phyloP scores from a whole-genome alignment of 768 basidiomycete species.

The Leccinum incarnatum region DNA sequence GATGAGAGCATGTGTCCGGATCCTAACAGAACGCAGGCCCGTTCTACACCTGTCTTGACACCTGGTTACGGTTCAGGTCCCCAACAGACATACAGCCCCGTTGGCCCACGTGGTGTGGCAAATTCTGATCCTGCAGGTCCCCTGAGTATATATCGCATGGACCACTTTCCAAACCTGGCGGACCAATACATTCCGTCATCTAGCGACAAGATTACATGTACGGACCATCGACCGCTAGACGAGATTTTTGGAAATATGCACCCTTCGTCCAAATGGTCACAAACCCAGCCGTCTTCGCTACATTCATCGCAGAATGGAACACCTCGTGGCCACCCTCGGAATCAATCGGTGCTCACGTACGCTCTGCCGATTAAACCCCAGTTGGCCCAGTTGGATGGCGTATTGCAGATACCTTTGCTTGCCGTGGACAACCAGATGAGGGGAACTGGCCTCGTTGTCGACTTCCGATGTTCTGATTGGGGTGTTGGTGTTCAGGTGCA shows the following conservation, averaged over 20 bases:
- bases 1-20: neutral
- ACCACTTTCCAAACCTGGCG: conserved; percentile 1
- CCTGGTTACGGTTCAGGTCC: neutral
- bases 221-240: conserved; percentile 28
- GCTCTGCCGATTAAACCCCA: conserved; percentile 20
- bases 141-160: neutral
- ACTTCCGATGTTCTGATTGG: conserved; percentile 23
- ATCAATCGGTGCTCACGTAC: conserved; percentile 13
- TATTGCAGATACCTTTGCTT: conserved; percentile 21
- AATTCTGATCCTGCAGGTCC: neutral
- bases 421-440: conserved; percentile 21
- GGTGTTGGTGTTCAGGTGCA: conserved; percentile 20
- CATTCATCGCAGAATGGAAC: conserved; percentile 2
- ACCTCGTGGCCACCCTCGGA: conserved; percentile 1
- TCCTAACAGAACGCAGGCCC: neutral
- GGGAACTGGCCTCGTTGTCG: conserved; percentile 19
- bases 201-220: conserved; percentile 27
- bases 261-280: neutral
- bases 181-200: conserved; percentile 30
- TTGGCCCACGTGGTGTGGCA: neutral
- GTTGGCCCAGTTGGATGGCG: conserved; percentile 19
- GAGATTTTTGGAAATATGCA: conserved; percentile 21
- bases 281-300: neutral
- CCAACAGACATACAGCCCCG: neutral
- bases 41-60: neutral